Percentiles rank a stretch among this genome's conserved stretches.
Conservation (phyloP, 257 asterid genomes). For the Ophiorrhiza pumila region DNA sequence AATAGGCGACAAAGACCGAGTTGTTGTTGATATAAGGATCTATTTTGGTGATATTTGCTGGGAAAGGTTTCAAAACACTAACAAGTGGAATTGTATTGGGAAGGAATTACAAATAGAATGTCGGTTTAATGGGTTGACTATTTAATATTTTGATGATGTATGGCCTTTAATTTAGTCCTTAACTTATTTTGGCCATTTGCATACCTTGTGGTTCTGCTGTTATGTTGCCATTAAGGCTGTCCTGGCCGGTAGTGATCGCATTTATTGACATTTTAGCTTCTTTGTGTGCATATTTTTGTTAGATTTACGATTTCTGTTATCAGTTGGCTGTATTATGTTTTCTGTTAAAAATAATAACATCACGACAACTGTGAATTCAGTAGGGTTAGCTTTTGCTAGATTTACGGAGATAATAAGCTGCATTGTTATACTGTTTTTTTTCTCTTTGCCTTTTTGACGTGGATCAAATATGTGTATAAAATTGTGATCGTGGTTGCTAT, state of each 20-base stretch:
- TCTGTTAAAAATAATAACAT: background rate
- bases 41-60: background rate
- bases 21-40: background rate
- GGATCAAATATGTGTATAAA: no score
- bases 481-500: no score
- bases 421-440: background rate
- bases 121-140: background rate
- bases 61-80: background rate
- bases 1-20: background rate
- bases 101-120: background rate
- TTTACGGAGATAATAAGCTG: background rate
- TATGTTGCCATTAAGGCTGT: background rate
- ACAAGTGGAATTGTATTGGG: background rate
- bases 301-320: background rate
- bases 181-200: background rate
- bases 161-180: background rate
- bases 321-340: background rate
- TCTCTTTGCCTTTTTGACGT: background rate
- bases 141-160: background rate
- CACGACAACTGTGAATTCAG: background rate
- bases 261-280: background rate
- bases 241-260: background rate
- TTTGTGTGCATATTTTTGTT: background rate
- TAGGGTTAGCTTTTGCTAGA: background rate
- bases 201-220: background rate